Percentiles rank a stretch among this genome's conserved stretches.
phyloP scores from a whole-genome alignment of 179 eudicot species.

The Carnegiea gigantea region DNA sequence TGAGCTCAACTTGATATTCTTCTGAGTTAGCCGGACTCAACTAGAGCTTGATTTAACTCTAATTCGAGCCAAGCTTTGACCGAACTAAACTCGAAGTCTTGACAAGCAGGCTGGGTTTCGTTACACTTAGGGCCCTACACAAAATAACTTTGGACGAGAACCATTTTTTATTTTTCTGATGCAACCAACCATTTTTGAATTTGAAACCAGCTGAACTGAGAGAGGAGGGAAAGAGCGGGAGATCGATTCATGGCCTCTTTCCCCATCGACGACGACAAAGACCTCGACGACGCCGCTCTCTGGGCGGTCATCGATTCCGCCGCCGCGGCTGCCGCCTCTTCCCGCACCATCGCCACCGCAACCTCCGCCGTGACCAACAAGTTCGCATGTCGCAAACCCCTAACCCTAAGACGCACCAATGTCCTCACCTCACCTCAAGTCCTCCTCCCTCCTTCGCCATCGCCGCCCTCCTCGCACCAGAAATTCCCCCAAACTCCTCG shows the following conservation, averaged over 20 bases:
- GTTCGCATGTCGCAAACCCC: slow-evolving; percentile 39
- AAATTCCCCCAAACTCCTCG: slow-evolving; percentile 25
- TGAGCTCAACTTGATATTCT: too few relatives aligned
- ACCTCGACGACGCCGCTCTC: slow-evolving; percentile 80
- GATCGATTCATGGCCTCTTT: slow-evolving; percentile 45
- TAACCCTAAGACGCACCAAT: slow-evolving; percentile 34
- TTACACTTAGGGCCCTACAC: too few relatives aligned
- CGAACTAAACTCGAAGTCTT: too few relatives aligned
- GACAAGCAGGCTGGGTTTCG: too few relatives aligned
- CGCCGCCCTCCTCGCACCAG: slow-evolving; percentile 19
- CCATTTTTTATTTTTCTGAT: too few relatives aligned
- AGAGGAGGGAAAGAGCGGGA: not conserved
- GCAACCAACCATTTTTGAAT: not conserved
- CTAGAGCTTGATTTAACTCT: too few relatives aligned
- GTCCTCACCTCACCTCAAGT: slow-evolving; percentile 28
- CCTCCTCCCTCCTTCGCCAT: slow-evolving; percentile 24
- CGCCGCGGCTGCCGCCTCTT: slow-evolving; percentile 46
- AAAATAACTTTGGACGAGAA: too few relatives aligned
- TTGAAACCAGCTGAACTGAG: not conserved
- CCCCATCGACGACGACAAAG: slow-evolving; percentile 71
- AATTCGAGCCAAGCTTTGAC: too few relatives aligned
- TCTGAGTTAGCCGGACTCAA: too few relatives aligned
- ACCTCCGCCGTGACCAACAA: slow-evolving; percentile 25
- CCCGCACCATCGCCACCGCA: slow-evolving; percentile 38
- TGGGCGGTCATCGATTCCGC: slow-evolving; percentile 96